phyloP scores from a whole-genome alignment of 768 basidiomycete species.

The Pluteus cervinus region DNA sequence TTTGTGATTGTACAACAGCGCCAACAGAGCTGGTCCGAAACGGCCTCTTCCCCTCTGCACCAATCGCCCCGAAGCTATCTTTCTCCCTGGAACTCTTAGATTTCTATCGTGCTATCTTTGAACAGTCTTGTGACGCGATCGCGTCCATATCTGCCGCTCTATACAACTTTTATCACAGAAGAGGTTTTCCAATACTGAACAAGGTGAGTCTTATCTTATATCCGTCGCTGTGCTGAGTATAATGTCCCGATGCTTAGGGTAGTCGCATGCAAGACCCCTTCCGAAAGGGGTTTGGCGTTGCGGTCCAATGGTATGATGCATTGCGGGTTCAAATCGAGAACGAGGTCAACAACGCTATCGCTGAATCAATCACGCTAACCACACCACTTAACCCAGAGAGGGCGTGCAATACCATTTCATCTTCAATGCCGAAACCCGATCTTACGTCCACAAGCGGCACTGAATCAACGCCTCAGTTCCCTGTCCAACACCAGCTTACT shows the following conservation, averaged over 20 bases:
- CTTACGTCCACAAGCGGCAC: too few species aligned
- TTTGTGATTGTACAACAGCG: slow-evolving; percentile 16
- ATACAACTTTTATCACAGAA: slow-evolving; percentile 20
- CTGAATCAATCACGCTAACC: slow-evolving; percentile 1
- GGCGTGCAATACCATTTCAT: too few species aligned
- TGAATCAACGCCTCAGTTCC: too few species aligned
- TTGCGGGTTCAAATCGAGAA: slow-evolving; percentile 8
- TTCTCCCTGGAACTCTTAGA: slow-evolving; percentile 23
- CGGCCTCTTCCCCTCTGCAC: slow-evolving; percentile 27
- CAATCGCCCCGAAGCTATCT: slow-evolving; percentile 16
- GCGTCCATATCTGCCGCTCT: slow-evolving; percentile 20
- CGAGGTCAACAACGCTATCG: slow-evolving; percentile 3
- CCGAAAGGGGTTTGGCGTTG: slow-evolving; percentile 10
- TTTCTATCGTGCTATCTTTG: slow-evolving; percentile 27
- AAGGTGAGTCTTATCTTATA: slow-evolving; percentile 10
- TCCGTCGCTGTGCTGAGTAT: background rate
- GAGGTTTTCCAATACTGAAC: slow-evolving; percentile 15
- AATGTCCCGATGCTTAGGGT: slow-evolving; percentile 15
- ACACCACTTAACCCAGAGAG: too few species aligned
- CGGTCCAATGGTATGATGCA: slow-evolving; percentile 8
- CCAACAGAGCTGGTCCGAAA: slow-evolving; percentile 18
- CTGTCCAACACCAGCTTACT: background rate
- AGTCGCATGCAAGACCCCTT: slow-evolving; percentile 21
- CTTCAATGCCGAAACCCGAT: too few species aligned
- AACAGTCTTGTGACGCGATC: slow-evolving; percentile 29